Evolutionary conservation across 306 rosid species (phyloP).

Genomic region (Fragaria nilgerrensis): DNA sequence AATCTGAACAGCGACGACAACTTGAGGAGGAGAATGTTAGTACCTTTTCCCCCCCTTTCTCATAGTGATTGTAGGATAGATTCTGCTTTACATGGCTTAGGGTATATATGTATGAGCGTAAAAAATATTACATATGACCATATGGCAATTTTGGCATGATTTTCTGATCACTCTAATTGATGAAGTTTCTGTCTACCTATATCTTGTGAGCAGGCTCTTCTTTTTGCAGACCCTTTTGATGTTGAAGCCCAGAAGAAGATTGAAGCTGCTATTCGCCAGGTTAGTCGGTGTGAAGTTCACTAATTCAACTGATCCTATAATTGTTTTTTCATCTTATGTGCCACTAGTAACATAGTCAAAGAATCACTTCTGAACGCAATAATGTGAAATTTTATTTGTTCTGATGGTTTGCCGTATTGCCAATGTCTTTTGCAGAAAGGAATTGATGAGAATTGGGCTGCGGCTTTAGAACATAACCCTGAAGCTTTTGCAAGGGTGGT

Average conservation of each 20-base stretch:
- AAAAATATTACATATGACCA: background rate
- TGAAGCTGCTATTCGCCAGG: conserved; percentile 98
- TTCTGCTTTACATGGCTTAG: conserved; percentile 13
- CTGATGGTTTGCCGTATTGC: conserved; percentile 18
- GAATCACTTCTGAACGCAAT: background rate
- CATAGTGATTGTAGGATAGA: conserved; percentile 2
- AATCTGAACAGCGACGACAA: conserved; percentile 54
- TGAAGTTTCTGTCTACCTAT: background rate
- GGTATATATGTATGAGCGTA: no score
- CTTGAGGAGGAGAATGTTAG: conserved; percentile 88
- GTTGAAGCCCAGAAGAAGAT: conserved; percentile 96
- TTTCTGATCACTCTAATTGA: conserved; percentile 1
- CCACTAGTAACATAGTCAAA: background rate
- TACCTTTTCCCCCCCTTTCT: conserved; percentile 18
- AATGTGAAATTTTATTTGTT: background rate
- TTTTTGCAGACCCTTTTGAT: conserved; percentile 92
- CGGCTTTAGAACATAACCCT: conserved; percentile 93
- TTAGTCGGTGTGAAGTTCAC: conserved; percentile 22
- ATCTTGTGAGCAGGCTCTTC: conserved; percentile 69
- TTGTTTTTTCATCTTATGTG: background rate
- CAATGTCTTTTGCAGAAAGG: conserved; percentile 64
- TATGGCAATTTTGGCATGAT: background rate
- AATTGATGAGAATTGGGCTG: conserved; percentile 98
- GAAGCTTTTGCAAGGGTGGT: conserved; percentile 99
- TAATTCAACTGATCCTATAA: background rate